These are phyloP conservation scores for Boletus rufocinnamomeus DNA, from an alignment of 768 basidiomycete genomes.

Conservation along the genomic window DNA sequence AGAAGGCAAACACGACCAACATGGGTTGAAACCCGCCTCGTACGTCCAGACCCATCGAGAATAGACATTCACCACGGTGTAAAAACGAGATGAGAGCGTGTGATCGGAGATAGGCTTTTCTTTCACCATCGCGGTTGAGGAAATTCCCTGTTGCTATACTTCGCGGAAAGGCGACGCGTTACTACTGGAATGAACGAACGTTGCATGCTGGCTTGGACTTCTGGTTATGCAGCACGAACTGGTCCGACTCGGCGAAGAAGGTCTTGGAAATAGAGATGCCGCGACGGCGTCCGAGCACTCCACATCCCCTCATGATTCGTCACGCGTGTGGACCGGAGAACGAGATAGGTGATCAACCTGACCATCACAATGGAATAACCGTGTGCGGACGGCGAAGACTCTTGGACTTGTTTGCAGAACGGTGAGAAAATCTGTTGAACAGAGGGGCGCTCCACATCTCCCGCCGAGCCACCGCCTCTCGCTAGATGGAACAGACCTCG, in stretches of 20 bases:
- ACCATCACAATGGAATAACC: not conserved
- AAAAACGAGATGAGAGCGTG: constrained; percentile 31
- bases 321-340: not conserved
- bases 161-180: constrained; percentile 16
- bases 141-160: constrained; percentile 4
- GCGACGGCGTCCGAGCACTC: constrained; percentile 2
- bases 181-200: not conserved
- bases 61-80: constrained; percentile 59
- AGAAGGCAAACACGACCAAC: constrained; percentile 6
- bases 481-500: not conserved
- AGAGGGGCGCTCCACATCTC: no score
- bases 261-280: not conserved
- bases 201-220: constrained; percentile 1
- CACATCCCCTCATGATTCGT: constrained; percentile 1
- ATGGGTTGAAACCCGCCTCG: constrained; percentile 13
- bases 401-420: not conserved
- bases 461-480: not conserved
- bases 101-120: constrained; percentile 35
- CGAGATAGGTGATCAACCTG: not conserved
- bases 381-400: not conserved
- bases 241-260: constrained; percentile 12
- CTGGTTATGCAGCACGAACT: constrained; percentile 9
- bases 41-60: constrained; percentile 58
- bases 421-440: not conserved
- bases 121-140: constrained; percentile 8